Evolutionary conservation across 2,329 filamentous ascomycete species (phyloP).

Genomic region (Sphaerulina musiva): DNA sequence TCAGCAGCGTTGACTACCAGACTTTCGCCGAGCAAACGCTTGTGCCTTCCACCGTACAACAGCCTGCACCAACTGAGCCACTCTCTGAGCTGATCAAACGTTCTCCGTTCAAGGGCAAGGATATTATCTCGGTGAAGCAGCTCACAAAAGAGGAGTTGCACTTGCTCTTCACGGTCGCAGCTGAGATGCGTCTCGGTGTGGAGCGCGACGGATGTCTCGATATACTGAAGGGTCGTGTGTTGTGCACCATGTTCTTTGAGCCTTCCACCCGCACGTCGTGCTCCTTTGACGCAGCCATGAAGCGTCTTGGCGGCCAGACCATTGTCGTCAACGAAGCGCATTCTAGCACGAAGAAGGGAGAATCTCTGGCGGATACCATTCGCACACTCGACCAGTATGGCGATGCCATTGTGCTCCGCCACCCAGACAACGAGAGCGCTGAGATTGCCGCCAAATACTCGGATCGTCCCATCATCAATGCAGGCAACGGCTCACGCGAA

Average conservation of each 20-base stretch:
- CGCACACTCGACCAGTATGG: slow-evolving; percentile 90
- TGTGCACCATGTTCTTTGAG: slow-evolving; percentile 95
- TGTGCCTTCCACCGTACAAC: slow-evolving; percentile 26
- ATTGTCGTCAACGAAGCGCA: slow-evolving; percentile 73
- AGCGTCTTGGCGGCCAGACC: slow-evolving; percentile 84
- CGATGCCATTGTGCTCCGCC: slow-evolving; percentile 91
- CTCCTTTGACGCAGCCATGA: slow-evolving; percentile 97
- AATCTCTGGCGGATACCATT: slow-evolving; percentile 86
- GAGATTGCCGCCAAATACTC: slow-evolving; percentile 80
- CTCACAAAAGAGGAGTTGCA: slow-evolving; percentile 85
- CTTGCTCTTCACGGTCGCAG: slow-evolving; percentile 88
- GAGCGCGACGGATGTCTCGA: slow-evolving; percentile 86
- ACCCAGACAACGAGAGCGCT: slow-evolving; percentile 75
- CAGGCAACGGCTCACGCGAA: slow-evolving; percentile 90
- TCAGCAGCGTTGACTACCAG: slow-evolving; percentile 81
- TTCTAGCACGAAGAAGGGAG: slow-evolving; percentile 90
- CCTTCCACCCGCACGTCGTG: slow-evolving; percentile 91
- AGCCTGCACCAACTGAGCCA: slow-evolving; percentile 48
- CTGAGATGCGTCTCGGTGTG: slow-evolving; percentile 94
- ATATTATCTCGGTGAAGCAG: slow-evolving; percentile 86
- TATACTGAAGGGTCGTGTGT: slow-evolving; percentile 74
- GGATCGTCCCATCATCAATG: slow-evolving; percentile 90
- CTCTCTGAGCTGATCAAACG: slow-evolving; percentile 67
- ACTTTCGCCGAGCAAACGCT: slow-evolving; percentile 54
- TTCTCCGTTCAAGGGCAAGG: slow-evolving; percentile 81